Conservation (phyloP, 2,329 filamentous ascomycete species). For the Pseudocercospora pini-densiflorae region DNA sequence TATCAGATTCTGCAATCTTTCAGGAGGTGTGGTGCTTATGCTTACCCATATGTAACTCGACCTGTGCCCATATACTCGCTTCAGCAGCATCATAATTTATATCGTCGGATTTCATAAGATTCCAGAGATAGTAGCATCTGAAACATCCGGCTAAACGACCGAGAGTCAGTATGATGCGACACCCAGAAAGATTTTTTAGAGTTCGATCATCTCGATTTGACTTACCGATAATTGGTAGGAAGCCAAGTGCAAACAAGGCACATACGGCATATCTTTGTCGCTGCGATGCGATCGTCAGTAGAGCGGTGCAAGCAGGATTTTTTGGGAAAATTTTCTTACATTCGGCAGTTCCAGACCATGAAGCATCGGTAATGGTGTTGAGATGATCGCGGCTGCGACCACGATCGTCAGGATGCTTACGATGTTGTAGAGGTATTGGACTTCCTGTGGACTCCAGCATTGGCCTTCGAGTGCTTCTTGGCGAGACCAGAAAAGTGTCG, state of each 20-base stretch:
- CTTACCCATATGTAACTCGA: conserved; percentile 21
- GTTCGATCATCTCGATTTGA: not conserved
- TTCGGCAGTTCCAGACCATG: conserved; percentile 14
- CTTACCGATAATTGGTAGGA: conserved; percentile 22
- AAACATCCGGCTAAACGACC: conserved; percentile 18
- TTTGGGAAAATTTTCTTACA: not conserved
- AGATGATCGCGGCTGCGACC: conserved; percentile 18
- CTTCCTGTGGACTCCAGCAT: conserved; percentile 13
- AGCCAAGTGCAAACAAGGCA: conserved; percentile 20
- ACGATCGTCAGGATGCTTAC: conserved; percentile 15
- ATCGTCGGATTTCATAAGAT: conserved; percentile 13
- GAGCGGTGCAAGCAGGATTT: not conserved
- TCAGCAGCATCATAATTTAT: conserved; percentile 17
- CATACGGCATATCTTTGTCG: conserved; percentile 20
- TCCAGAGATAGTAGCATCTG: conserved; percentile 25
- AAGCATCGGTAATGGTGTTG: conserved; percentile 22
- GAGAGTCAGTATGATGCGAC: not conserved
- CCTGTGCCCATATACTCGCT: conserved; percentile 18
- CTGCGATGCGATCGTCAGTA: not conserved
- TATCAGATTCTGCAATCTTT: not conserved
- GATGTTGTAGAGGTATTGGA: conserved; percentile 23
- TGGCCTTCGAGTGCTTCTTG: not conserved
- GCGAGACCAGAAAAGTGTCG: conserved; percentile 1
- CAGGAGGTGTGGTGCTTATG: not conserved
- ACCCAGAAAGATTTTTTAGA: not conserved